A percentile compares a stretch with the other conserved stretches of the same genome.
Conservation (phyloP, 1,139 yeast genomes). For the Schwanniomyces etchellsii region DNA sequence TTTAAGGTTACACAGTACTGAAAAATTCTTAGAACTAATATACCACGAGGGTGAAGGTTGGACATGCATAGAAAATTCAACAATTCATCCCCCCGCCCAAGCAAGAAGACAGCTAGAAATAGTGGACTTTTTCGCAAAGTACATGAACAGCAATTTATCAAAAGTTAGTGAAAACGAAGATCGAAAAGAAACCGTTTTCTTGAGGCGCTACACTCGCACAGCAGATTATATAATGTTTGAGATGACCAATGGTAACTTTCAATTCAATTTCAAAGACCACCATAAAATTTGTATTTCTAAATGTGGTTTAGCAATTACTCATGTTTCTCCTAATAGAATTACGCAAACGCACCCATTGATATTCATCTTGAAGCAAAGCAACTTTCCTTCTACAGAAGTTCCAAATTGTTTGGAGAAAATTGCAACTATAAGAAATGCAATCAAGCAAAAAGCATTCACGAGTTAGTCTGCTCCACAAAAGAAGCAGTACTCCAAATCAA, state of each 20-base stretch:
- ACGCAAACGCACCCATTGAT: conserved; percentile 66
- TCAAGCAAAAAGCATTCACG: conserved; percentile 37
- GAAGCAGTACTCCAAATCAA: conserved; percentile 1
- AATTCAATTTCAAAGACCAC: conserved; percentile 93
- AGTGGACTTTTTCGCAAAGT: conserved; percentile 77
- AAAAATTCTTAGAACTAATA: conserved; percentile 57
- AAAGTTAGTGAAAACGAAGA: conserved; percentile 62
- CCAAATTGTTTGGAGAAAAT: conserved; percentile 48
- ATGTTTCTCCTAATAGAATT: conserved; percentile 71
- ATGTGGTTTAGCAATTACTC: conserved; percentile 71
- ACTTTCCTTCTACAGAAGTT: conserved; percentile 48
- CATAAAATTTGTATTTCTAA: conserved; percentile 79
- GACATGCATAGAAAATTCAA: conserved; percentile 62
- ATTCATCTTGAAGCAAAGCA: conserved; percentile 55
- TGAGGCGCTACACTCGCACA: conserved; percentile 77
- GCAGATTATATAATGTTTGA: conserved; percentile 86
- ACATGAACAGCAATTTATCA: conserved; percentile 76
- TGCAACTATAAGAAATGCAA: conserved; percentile 33
- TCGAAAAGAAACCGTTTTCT: conserved; percentile 59
- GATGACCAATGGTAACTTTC: conserved; percentile 86
- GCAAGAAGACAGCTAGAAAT: conserved; percentile 71
- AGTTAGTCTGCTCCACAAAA: too few species aligned
- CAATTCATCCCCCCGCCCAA: conserved; percentile 52
- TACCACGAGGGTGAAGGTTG: conserved; percentile 64
- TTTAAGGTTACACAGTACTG: conserved; percentile 59